These are phyloP conservation scores for Sporothrix humicola DNA, from an alignment of 2,329 filamentous ascomycete species.

Conservation along the genomic window DNA sequence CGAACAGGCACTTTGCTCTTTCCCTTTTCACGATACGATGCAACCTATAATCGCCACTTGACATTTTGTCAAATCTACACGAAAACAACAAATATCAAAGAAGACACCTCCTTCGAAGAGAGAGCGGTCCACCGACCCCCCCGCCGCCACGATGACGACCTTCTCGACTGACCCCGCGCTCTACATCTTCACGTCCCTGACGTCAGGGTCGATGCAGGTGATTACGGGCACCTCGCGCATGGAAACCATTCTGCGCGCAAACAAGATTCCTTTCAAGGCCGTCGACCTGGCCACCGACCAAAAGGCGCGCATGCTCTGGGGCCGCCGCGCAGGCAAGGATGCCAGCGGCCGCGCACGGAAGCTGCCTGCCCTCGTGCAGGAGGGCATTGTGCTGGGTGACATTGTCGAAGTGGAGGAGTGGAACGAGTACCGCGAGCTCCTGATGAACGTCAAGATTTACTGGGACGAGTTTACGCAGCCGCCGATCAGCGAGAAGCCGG, in stretches of 20 bases:
- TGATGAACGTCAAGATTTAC: slow-evolving; percentile 77
- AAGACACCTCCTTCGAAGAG: neutral
- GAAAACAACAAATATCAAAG: neutral
- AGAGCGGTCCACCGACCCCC: neutral
- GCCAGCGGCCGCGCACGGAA: slow-evolving; percentile 68
- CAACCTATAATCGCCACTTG: neutral
- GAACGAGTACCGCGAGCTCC: slow-evolving; percentile 98
- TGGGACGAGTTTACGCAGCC: slow-evolving; percentile 67
- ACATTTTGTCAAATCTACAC: neutral
- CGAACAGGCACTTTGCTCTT: neutral
- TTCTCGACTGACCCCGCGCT: slow-evolving; percentile 71
- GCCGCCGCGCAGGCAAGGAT: slow-evolving; percentile 77
- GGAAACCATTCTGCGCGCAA: slow-evolving; percentile 94
- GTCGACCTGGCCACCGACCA: slow-evolving; percentile 91
- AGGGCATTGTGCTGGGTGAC: slow-evolving; percentile 83
- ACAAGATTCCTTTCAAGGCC: slow-evolving; percentile 91
- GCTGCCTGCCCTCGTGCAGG: slow-evolving; percentile 86
- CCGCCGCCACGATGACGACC: slow-evolving; percentile 41
- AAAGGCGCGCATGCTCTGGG: slow-evolving; percentile 86
- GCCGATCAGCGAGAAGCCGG: slow-evolving; percentile 58
- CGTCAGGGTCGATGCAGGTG: slow-evolving; percentile 93
- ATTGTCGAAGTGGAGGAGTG: slow-evolving; percentile 95
- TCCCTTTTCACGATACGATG: slow-evolving; percentile 6
- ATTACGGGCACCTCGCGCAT: slow-evolving; percentile 94
- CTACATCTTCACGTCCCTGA: slow-evolving; percentile 96